Evolutionary conservation across 2,329 filamentous ascomycete species (phyloP), one percentile per base, ranked within the genome.

Genomic region (Leptoxyphium fumago): DNA sequence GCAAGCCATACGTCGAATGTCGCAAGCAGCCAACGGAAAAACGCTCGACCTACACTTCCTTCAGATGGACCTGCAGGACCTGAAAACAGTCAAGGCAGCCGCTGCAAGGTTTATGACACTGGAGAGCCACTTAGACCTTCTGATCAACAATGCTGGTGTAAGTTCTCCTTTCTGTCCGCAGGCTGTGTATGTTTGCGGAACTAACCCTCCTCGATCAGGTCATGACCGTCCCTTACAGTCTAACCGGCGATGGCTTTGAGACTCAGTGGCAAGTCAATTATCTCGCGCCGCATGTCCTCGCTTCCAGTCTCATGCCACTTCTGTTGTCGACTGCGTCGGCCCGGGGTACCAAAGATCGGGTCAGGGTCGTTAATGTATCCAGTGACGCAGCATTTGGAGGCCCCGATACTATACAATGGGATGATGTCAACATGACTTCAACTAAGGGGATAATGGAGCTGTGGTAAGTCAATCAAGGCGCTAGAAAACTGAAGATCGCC

Each of bases 211-310:
- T 26, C 21, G 21, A 26, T 26, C 21, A 43, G 42, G 34, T 43
- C 42, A 43, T 43, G 42, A 29, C 26, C 36, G 42, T 43, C 14
- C 42, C 42, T 2, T 43, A 26, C 21, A 29, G 34, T n/a, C 28
- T 43, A 2, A 43, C 42, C 14, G 28, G 10, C n/a, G 42, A 43
- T 28, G 42, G 38, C 6, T 43, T 39, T 29, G 42, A 43, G 10
- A 15, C 18, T 9, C 42, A 43, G 18, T 43, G 42, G 42, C 42
- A 43, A 40, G 42, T 43, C 38, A 43, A 43, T 30, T 43, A 43
- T 30, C 36, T 43, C 10, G 13, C 42, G 11, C 42, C 42, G 14
- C 40, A 39, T 30, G 21, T 43, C 15, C 28, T 43, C 11, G 26
- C 26, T 4, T 32, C 18, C 5, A 10, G 34, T 15, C 36, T 43